Evolutionary conservation across 306 rosid species (phyloP), one percentile per base, ranked within the genome.

Genomic region (Ziziphus jujuba): DNA sequence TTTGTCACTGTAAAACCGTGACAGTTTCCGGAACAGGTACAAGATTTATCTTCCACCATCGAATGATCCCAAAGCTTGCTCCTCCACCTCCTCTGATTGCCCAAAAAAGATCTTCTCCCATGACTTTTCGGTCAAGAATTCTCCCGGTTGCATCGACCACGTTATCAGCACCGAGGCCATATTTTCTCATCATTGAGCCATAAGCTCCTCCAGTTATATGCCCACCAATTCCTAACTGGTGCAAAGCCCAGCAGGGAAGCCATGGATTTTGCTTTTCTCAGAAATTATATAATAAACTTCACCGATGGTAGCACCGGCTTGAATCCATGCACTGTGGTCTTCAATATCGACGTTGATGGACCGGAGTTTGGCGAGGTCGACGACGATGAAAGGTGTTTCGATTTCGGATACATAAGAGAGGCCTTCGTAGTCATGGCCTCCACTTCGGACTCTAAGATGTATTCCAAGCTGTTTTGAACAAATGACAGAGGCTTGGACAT

Each of bases 31-130:
- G 98, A 28, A 92, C 95, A 9, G 86, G 83, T 28, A 87, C 96
- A 0, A 92, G 84, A 28, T 81, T 92, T 23, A 92, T 80, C 78
- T 89, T 87, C 98, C 96, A 92, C 92, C 89, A 81, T 1, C 89
- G 88, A 40, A 92, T 75, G 40, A 92, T 25, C 6, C 98, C 95
- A 63, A 89, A 89, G 69, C 98, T 92, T 58, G 72, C 95, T 35
- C 96, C 96, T 36, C 91, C 98, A 3, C 92, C 92, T n/a, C 98
- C 98, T 81, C 92, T 72, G 36, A 92, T 87, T 0, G 92, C 98
- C 95, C 95, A 92, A 72, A 92, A 92, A 2, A 87, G 31, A 21
- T 89, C 96, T 44, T 92, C 95, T 51, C 98, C 96, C 98, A 92
- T 89, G 59, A 83, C 60, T 72, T 50, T 51, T 24, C 92, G 72